Evolutionary conservation across 768 basidiomycete genomes (phyloP).

Genomic region (Boletus rex-veris): DNA sequence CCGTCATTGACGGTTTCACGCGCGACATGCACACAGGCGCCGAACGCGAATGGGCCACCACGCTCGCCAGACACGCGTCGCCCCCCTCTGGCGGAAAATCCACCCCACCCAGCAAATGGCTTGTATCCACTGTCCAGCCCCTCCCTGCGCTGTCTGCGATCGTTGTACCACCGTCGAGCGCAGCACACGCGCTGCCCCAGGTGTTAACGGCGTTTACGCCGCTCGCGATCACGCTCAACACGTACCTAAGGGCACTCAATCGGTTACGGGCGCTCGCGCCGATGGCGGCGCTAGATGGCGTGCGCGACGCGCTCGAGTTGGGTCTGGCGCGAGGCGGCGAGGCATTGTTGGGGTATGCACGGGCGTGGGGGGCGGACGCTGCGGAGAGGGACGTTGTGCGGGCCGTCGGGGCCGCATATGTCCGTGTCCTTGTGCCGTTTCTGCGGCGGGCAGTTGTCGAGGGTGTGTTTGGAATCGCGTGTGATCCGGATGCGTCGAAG

Average conservation of each 20-base stretch:
- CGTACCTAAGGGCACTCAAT: slow-evolving; percentile 71
- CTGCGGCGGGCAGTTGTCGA: slow-evolving; percentile 64
- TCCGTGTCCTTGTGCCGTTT: slow-evolving; percentile 65
- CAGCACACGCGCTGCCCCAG: slow-evolving; percentile 66
- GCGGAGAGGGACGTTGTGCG: slow-evolving; percentile 37
- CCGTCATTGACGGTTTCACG: slow-evolving; percentile 56
- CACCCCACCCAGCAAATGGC: slow-evolving; percentile 47
- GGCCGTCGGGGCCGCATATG: slow-evolving; percentile 56
- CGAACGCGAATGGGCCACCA: slow-evolving; percentile 35
- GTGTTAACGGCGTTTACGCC: slow-evolving; percentile 71
- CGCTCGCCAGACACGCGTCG: slow-evolving; percentile 22
- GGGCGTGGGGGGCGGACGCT: slow-evolving; percentile 34
- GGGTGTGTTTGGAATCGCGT: slow-evolving; percentile 60
- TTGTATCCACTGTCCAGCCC: slow-evolving; percentile 40
- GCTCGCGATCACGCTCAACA: slow-evolving; percentile 70
- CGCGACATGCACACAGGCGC: slow-evolving; percentile 37
- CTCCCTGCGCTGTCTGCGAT: slow-evolving; percentile 26
- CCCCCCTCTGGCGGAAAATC: slow-evolving; percentile 10
- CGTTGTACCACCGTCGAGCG: slow-evolving; percentile 21
- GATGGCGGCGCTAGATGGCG: slow-evolving; percentile 47
- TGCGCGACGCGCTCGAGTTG: slow-evolving; percentile 49
- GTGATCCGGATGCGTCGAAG: slow-evolving; percentile 8
- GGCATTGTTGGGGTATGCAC: slow-evolving; percentile 46
- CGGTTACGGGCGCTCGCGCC: slow-evolving; percentile 80
- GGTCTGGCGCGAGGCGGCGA: slow-evolving; percentile 46